Evolutionary conservation across 495 filamentous ascomycete species (phyloP), one percentile per base, ranked within the genome.

Genomic region (Chaetomidium leptoderma): DNA sequence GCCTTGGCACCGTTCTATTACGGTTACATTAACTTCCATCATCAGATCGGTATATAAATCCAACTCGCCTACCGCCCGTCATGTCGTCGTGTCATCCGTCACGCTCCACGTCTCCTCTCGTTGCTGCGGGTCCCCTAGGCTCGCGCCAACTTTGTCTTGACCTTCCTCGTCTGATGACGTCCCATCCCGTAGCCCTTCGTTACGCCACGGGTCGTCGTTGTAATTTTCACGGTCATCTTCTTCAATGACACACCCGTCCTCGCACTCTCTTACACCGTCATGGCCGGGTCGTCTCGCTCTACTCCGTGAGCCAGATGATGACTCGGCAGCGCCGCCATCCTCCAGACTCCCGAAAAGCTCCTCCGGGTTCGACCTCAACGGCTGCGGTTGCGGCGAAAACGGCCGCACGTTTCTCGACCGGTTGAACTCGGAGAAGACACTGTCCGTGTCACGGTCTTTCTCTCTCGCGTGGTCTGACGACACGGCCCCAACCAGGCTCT

Each of bases 391-490:
- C 10, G 81, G 81, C 6, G 73, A 77, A 55, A 83, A 83, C 4
- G 80, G 81, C 36, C 81, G 63, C n/a, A 75, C 69, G 2, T 74
- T 74, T 23, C 78, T 64, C 19, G 74, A 62, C 36, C 73, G 62
- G 57, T 81, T 80, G 42, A 79, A 70, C 23, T 80, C 74, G 23
- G 79, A 81, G 53, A 81, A 78, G 23, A 81, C 74, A 59, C 78
- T 80, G 36, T 74, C 74, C 1, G 70, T 57, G 56, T 81, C 78
- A 10, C 61, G 57, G 50, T 66, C 62, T 61, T 54, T 36, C 9
- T 53, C 62, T 23, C 37, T 55, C 23, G 51, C 42, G 4, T 59
- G 19, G 30, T 58, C 59, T 11, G 61, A 57, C 4, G 57, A 35
- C 6, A 72, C 59, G n/a, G 75, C 69, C 13, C 73, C 75, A 0